These are phyloP conservation scores for Penicillium paradoxum DNA, from an alignment of 495 filamentous ascomycete genomes.

Conservation along the genomic window DNA sequence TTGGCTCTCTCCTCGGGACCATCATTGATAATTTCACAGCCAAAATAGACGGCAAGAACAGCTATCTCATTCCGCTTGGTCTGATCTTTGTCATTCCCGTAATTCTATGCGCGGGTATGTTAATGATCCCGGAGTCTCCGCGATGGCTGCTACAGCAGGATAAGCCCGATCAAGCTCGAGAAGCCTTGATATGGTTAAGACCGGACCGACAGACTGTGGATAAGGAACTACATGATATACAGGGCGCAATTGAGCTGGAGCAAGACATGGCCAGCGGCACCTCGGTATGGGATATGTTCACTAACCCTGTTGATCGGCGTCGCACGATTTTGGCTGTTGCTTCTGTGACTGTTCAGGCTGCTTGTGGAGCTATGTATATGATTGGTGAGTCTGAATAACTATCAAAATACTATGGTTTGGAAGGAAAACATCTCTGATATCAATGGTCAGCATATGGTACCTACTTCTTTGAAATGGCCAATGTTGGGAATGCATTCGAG, in stretches of 20 bases:
- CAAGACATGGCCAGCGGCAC: constrained; percentile 35
- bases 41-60: constrained; percentile 33
- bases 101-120: constrained; percentile 45
- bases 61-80: constrained; percentile 55
- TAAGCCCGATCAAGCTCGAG: constrained; percentile 44
- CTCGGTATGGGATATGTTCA: constrained; percentile 49
- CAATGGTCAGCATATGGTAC: constrained; percentile 48
- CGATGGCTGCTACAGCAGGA: constrained; percentile 56
- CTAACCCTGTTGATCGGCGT: constrained; percentile 48
- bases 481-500: constrained; percentile 53
- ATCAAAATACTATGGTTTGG: neutral
- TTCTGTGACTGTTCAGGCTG: constrained; percentile 51
- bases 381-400: constrained; percentile 28
- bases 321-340: constrained; percentile 47
- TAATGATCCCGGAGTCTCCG: constrained; percentile 61
- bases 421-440: neutral
- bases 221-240: constrained; percentile 49
- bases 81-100: constrained; percentile 54
- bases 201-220: constrained; percentile 40
- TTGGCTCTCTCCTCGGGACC: constrained; percentile 22
- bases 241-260: constrained; percentile 48
- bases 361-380: constrained; percentile 57
- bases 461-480: constrained; percentile 62
- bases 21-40: constrained; percentile 57
- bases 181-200: constrained; percentile 28